A percentile compares a stretch with the other conserved stretches of the same genome.
Conservation (phyloP, 108 stramenopile genomes). For the Nannochloropsis gaditana region DNA sequence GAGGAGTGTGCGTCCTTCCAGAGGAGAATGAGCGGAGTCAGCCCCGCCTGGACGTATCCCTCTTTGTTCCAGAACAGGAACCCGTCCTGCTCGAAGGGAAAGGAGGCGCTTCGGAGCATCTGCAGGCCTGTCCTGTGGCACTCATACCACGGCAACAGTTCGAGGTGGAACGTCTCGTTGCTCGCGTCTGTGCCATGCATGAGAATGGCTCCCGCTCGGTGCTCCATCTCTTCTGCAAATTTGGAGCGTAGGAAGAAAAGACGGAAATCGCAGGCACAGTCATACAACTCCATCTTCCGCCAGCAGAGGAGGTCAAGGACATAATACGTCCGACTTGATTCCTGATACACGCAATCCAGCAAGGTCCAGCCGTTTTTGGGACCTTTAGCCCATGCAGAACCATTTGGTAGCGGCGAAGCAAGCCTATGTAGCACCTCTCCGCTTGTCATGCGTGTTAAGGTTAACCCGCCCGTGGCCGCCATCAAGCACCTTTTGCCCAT, state of each 20-base stretch:
- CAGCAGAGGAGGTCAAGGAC: background rate
- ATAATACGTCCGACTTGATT: conserved; percentile 3
- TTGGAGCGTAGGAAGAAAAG: background rate
- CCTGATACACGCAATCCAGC: background rate
- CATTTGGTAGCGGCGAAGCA: background rate
- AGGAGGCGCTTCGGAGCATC: background rate
- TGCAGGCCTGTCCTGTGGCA: background rate
- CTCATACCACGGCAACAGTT: background rate
- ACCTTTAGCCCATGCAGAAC: background rate
- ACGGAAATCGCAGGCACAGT: background rate
- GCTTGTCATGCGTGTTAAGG: background rate
- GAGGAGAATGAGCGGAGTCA: background rate
- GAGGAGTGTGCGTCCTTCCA: background rate
- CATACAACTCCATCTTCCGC: conserved; percentile 17
- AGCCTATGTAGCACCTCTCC: background rate
- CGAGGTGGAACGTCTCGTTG: background rate
- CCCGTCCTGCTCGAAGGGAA: background rate
- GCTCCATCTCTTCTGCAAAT: background rate
- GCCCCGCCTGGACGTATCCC: background rate
- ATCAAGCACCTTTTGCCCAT: conserved; percentile 26
- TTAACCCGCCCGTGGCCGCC: conserved; percentile 18
- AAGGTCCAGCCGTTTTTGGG: background rate
- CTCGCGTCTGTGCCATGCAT: background rate
- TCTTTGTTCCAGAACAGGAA: conserved; percentile 12
- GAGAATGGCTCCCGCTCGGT: background rate